These are phyloP conservation scores for Silene vulgaris DNA, from an alignment of 179 eudicot species.

Conservation along the genomic window DNA sequence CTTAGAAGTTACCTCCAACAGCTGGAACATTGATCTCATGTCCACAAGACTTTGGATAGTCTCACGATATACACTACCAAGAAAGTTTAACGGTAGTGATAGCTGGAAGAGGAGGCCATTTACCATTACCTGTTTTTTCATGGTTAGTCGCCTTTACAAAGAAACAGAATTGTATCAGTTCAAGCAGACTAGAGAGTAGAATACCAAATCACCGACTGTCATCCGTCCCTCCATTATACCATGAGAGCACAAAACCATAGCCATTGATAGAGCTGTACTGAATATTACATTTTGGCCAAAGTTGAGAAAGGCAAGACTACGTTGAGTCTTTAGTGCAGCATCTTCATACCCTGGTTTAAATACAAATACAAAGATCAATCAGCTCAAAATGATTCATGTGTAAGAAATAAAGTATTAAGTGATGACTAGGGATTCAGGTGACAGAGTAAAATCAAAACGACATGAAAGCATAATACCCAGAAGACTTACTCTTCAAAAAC, in stretches of 20 bases:
- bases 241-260: slow-evolving; percentile 79
- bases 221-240: slow-evolving; percentile 74
- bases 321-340: slow-evolving; percentile 94
- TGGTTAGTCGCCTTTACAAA: slow-evolving; percentile 5
- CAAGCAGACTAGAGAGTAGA: slow-evolving; percentile 8
- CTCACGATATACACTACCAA: slow-evolving; percentile 97
- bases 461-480: slow-evolving; percentile 12
- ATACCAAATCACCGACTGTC: slow-evolving; percentile 99
- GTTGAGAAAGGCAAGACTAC: slow-evolving; percentile 87
- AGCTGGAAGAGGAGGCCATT: slow-evolving; percentile 95
- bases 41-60: slow-evolving; percentile 89
- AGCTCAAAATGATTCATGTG: slow-evolving; percentile 7
- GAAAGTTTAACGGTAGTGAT: slow-evolving; percentile 94
- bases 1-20: slow-evolving; percentile 64
- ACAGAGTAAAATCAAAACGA: background rate
- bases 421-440: slow-evolving; percentile 3
- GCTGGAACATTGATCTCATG: slow-evolving; percentile 93
- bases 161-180: slow-evolving; percentile 6
- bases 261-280: slow-evolving; percentile 78
- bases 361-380: slow-evolving; percentile 17
- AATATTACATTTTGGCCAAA: slow-evolving; percentile 87
- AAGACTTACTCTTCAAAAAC: slow-evolving; percentile 76
- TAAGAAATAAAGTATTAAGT: background rate
- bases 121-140: slow-evolving; percentile 79
- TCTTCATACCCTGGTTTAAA: slow-evolving; percentile 71